Evolutionary conservation across 805 yeast genomes (phyloP).

Genomic region (Tetrapisispora iriomotensis): DNA sequence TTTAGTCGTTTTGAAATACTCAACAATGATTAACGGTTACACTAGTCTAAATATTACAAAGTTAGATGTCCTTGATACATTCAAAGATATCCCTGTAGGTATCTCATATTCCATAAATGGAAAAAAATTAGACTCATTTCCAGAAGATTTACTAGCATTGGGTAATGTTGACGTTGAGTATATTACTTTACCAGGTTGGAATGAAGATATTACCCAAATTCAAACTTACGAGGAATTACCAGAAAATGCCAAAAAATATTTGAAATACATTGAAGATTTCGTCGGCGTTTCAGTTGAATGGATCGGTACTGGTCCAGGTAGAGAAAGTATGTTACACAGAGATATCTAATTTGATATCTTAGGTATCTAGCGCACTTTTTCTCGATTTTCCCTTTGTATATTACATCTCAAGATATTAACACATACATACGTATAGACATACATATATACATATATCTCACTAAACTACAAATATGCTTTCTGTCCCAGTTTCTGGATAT

Average conservation of each 20-base stretch:
- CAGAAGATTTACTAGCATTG: constrained; percentile 76
- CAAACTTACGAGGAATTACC: constrained; percentile 72
- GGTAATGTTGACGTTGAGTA: constrained; percentile 90
- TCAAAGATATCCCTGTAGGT: constrained; percentile 82
- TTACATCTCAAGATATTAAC: too few relatives aligned
- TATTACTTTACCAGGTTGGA: constrained; percentile 91
- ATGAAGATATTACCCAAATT: constrained; percentile 66
- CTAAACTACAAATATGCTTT: too few relatives aligned
- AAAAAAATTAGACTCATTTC: constrained; percentile 66
- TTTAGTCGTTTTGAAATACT: constrained; percentile 85
- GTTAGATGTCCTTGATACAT: constrained; percentile 86
- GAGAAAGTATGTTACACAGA: constrained; percentile 81
- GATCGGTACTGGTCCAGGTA: constrained; percentile 98
- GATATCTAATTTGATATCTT: too few relatives aligned
- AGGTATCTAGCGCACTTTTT: too few relatives aligned
- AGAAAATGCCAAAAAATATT: constrained; percentile 73
- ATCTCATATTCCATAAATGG: constrained; percentile 77
- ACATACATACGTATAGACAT: too few relatives aligned
- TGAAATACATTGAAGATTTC: constrained; percentile 77
- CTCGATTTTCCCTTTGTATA: too few relatives aligned
- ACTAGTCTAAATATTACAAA: constrained; percentile 91
- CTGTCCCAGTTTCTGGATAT: too few relatives aligned
- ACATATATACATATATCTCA: too few relatives aligned
- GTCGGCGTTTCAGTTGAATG: constrained; percentile 80
- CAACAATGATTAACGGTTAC: constrained; percentile 88